phyloP scores from a whole-genome alignment of 2,329 filamentous ascomycete genomes.

The Hypoxylon sp. region DNA sequence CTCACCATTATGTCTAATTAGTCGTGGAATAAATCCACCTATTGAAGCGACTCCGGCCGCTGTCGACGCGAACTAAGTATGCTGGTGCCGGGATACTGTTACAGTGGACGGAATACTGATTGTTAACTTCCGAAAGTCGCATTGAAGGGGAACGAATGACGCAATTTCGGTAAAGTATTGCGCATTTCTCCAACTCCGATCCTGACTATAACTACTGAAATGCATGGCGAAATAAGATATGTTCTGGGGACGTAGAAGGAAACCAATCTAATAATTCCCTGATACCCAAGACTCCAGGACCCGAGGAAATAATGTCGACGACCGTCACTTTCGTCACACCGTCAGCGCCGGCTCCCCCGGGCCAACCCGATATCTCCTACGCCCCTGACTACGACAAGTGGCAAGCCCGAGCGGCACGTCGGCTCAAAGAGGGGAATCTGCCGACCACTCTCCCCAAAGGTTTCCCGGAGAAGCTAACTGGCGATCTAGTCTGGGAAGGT shows the following conservation, averaged over 20 bases:
- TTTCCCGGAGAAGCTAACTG: conserved; percentile 65
- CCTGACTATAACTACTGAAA: neutral
- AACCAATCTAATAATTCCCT: neutral
- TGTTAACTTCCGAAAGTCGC: conserved; percentile 14
- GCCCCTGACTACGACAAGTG: conserved; percentile 69
- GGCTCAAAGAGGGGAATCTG: conserved; percentile 60
- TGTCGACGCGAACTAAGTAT: neutral
- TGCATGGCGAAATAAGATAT: neutral
- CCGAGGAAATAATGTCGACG: conserved; percentile 22
- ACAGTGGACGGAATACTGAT: neutral
- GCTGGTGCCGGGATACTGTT: neutral
- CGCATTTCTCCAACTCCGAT: conserved; percentile 32
- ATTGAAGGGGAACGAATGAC: conserved; percentile 42
- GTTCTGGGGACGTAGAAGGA: neutral
- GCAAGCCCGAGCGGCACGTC: conserved; percentile 62
- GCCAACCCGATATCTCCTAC: conserved; percentile 73
- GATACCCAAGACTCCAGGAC: neutral
- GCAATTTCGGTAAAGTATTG: conserved; percentile 47
- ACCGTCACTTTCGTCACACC: conserved; percentile 49
- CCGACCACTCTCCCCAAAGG: conserved; percentile 62
- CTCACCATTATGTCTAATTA: neutral
- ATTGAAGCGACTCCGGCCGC: neutral
- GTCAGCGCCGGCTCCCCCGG: conserved; percentile 52
- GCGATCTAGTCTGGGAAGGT: conserved; percentile 71
- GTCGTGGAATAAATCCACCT: neutral